A percentile compares a stretch with the other conserved stretches of the same genome.
Conservation (phyloP, 345 rosid genomes). For the Aethionema arabicum region DNA sequence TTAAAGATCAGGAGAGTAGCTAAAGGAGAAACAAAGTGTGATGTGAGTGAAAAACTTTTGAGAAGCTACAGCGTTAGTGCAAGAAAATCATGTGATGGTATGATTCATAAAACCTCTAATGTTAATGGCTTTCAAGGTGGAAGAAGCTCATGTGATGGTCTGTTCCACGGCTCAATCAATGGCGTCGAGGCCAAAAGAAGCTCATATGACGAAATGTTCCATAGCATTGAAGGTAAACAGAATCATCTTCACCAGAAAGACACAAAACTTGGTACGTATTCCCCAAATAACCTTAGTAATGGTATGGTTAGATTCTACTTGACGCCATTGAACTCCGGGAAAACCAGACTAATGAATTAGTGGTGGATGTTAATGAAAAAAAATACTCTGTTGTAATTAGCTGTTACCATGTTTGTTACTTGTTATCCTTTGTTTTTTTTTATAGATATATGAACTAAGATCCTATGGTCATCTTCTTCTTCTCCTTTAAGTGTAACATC, state of each 20-base stretch:
- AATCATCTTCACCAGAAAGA: slow-evolving; percentile 24
- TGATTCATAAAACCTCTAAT: slow-evolving; percentile 49
- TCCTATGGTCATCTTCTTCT: slow-evolving; percentile 18
- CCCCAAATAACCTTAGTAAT: slow-evolving; percentile 44
- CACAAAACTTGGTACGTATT: slow-evolving; percentile 26
- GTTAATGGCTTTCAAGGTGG: slow-evolving; percentile 42
- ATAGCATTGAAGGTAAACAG: slow-evolving; percentile 25
- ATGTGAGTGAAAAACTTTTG: slow-evolving; percentile 61
- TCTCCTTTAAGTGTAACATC: not conserved
- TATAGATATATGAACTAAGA: slow-evolving; percentile 29
- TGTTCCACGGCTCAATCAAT: slow-evolving; percentile 37
- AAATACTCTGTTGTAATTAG: slow-evolving; percentile 31
- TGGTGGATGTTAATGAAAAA: slow-evolving; percentile 15
- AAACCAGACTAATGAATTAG: slow-evolving; percentile 44
- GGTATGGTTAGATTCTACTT: slow-evolving; percentile 66
- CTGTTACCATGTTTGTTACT: slow-evolving; percentile 33
- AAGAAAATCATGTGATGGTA: slow-evolving; percentile 44
- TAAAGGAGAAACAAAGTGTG: slow-evolving; percentile 44
- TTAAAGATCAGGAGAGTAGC: slow-evolving; percentile 47
- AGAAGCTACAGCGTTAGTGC: slow-evolving; percentile 64
- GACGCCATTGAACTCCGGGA: slow-evolving; percentile 67
- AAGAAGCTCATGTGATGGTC: slow-evolving; percentile 43
- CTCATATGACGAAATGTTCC: slow-evolving; percentile 30
- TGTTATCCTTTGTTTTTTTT: slow-evolving; percentile 29
- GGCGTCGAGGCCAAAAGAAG: slow-evolving; percentile 31